Conservation (phyloP, 2,329 filamentous ascomycete species). For the Corynespora cassiicola region DNA sequence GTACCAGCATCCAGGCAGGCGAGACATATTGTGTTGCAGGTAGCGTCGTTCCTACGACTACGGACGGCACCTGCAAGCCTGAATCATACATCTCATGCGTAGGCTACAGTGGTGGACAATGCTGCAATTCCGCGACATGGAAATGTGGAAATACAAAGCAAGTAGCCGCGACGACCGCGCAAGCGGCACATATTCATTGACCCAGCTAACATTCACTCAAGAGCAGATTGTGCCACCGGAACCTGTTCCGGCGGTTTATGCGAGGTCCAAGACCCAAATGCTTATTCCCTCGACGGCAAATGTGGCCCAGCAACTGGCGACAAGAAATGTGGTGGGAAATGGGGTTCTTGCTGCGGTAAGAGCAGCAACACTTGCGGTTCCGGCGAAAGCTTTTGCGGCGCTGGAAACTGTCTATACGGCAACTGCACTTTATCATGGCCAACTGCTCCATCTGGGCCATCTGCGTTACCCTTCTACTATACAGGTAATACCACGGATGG, state of each 20-base stretch:
- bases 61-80: constrained; percentile 9
- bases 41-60: constrained; percentile 5
- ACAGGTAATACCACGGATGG: constrained; percentile 12
- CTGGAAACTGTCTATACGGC: constrained; percentile 13
- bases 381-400: constrained; percentile 14
- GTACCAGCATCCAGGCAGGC: constrained; percentile 8
- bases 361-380: constrained; percentile 12
- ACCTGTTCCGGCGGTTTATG: constrained; percentile 9
- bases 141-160: constrained; percentile 36
- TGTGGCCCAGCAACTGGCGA: constrained; percentile 39
- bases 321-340: constrained; percentile 38
- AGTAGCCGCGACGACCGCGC: constrained; percentile 12
- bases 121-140: constrained; percentile 43
- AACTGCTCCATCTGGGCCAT: constrained; percentile 2
- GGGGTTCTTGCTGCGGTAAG: constrained; percentile 39
- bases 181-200: constrained; percentile 20
- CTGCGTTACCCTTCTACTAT: constrained; percentile 3
- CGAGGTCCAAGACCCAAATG: constrained; percentile 3
- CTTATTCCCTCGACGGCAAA: constrained; percentile 42
- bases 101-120: constrained; percentile 15
- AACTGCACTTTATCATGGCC: constrained; percentile 13
- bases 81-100: constrained; percentile 5
- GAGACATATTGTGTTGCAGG: constrained; percentile 8
- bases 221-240: constrained; percentile 7
- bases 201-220: constrained; percentile 7